Base-by-base conservation (phyloP, 1,284 basidiomycete species). In the Puccinia novopanici region DNA sequence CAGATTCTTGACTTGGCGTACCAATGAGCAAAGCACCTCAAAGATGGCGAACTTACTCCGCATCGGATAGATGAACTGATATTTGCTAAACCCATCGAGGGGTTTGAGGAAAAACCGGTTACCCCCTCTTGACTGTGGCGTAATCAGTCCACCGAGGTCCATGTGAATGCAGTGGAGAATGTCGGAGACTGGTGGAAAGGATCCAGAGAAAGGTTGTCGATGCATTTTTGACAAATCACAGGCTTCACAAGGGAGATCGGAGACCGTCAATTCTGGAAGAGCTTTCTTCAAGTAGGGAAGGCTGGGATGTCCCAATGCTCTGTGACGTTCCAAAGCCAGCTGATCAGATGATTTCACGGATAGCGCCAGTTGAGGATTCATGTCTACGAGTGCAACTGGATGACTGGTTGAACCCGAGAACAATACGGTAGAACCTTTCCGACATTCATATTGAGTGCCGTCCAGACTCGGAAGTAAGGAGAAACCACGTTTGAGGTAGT, bases 191-290 rank as follows among this genome's bases (percentile, higher is more conserved):
- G 15, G 27, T 2, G 74, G 63, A 77, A 68, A 65, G n/a, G 6
- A 50, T 3, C 61, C 61, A 4, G 40, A 24, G 45, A 65, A 68
- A 0, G 63, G 61, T 0, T 37, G 10, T 24, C 63, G 15, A 42
- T 77, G 75, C 40, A 52, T 52, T 42, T 77, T 77, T 10, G 75
- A 54, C 0, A 68, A 0, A 22, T 50, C 52, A 42, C 75, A 77
- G 15, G 22, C 6, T 3, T 73, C 30, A 0, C n/a, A n/a, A n/a
- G n/a, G n/a, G n/a, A n/a, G n/a, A n/a, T n/a, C n/a, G n/a, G n/a
- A n/a, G n/a, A n/a, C n/a, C n/a, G n/a, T n/a, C n/a, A n/a, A n/a
- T n/a, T n/a, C n/a, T n/a, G 71, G 71, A 13, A 22, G 40, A 22
- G 40, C 55, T 45, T 42, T 57, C 34, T 40, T 45, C 1, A 59